Evolutionary conservation across 192 early-diverging fungal genomes (phyloP), one percentile per base, ranked within the genome.

Genomic region (Backusella circina): DNA sequence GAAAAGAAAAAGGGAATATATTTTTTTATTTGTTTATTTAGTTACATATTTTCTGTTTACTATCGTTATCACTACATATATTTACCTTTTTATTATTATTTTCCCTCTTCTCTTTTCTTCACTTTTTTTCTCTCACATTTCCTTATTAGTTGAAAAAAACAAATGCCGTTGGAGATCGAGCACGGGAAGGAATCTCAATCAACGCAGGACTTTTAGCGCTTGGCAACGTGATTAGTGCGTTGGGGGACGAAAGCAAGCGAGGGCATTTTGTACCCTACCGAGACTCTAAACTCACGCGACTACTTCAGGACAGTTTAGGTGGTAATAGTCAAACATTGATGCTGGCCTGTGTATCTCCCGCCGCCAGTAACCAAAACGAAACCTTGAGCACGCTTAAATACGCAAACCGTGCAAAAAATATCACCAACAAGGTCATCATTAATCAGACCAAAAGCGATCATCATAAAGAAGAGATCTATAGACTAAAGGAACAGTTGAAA

Each of bases 141-240:
- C 13, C 26, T 26, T 28, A n/a, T 13, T 77, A 87, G 81, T 86
- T 99, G 18, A 98, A 98, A 82, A 86, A 93, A 75, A 99, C 97
- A 5, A 87, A 94, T 74, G 95, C 96, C 0, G 90, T 91, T 31
- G 97, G 97, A 51, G 96, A 97, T 61, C 88, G 97, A 50, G 95
- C 95, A 76, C 91, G 93, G 77, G 97, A 99, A 80, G 97, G 97
- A 38, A 98, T 98, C 67, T 91, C 95, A 0, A 99, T 98, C 84
- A 99, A 98, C 78, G 90, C 95, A 65, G 96, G 96, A 13, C 86
- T 99, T n/a, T 80, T 98, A 67, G 96, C 97, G 2, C 89, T 99
- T 12, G 97, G 97, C 41, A 99, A 99, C 83, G 96, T 97, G 30
- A 99, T 99, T 47, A 93, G 91, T 51, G 98, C 97, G 1, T 88